Base-by-base conservation (phyloP, 2,329 filamentous ascomycete species). In the Reticulascus tulasneorum region DNA sequence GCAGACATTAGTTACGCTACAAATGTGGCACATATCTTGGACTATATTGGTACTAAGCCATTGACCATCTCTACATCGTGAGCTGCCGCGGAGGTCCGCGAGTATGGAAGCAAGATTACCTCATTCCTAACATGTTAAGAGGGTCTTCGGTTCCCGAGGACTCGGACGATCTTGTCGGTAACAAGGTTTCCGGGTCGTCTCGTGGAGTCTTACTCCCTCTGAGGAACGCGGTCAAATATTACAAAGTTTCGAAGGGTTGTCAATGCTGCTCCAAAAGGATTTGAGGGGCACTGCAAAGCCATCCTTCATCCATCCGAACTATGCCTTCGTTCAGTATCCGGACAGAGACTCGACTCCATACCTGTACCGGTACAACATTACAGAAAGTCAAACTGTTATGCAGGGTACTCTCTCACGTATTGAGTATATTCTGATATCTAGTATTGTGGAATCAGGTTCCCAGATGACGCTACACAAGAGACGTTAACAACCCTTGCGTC, bases 261-360 rank as follows among this genome's bases (percentile, higher is more conserved):
- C 73, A 81, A 38, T 72, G 89, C 21, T 62, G 68, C 13, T 47
- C 48, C 40, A 67, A n/a, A n/a, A 71, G 48, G 84, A 90, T 26
- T 74, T 96, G 44, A 97, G 96, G 91, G 82, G 69, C 44, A 78
- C 77, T 32, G 88, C 90, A 25, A 91, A 94, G 74, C 86, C 88
- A 32, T 95, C 94, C 75, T 80, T 76, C 64, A 93, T 91, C 70
- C 94, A 89, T 70, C 85, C 86, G 23, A 86, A 87, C 41, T 96
- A 82, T 61, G 82, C 84, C 33, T 91, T 94, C 52, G 89, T 96
- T 49, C 88, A 84, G 26, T 97, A 97, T 67, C 85, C 86, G 39
- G 97, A 97, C 79, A 76, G 90, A 51, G 90, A 97, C 66, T 90
- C 82, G 15, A 93, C 86, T 12, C 73, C 77, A 8, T 97, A 93